Evolutionary conservation across 345 rosid genomes (phyloP), one percentile per base, ranked within the genome.

Genomic region (Populus pruinosa): DNA sequence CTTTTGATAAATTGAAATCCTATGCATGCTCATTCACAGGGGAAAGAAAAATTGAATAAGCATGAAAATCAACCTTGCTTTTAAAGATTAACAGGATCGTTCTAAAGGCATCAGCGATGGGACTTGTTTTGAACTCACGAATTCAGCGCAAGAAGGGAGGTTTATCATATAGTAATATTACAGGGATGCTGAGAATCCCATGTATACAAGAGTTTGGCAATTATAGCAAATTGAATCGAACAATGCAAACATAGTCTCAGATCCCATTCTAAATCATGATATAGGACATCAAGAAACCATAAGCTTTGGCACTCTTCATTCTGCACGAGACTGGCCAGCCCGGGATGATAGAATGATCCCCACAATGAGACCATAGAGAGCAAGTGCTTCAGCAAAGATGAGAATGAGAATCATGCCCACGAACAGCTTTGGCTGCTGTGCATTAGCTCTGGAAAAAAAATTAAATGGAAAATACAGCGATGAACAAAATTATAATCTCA

Each of bases 301-400:
- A 47, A 14, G 17, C 53, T 47, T 47, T 4, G 29, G 50, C 61
- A 47, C 38, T 38, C 50, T 43, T 59, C 44, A 73, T 10, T 79
- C 82, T 23, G 82, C 78, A 61, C 82, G 74, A 8, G 82, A 79
- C 47, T 79, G 78, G n/a, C 82, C 82, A n/a, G 82, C 82, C 59
- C 82, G 70, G 62, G 82, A 74, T 0, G 82, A 79, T 21, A 79
- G 82, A 50, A 79, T 79, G 49, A 79, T 79, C 71, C 77, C 77
- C 63, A 84, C 80, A 4, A 76, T 72, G 20, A 81, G 82, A 36
- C 82, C 82, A 21, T 79, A 74, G 21, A 79, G 77, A 23, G 82
- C 82, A 41, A 79, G 64, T 7, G 82, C 82, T 67, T 79, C 82
- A 17, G 82, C 82, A 73, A 79, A 79, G 72, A 79, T 79, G 69